A percentile compares a stretch with the other conserved stretches of the same genome.
These are phyloP conservation scores for Cutaneotrichosporon cyanovorans DNA, from an alignment of 1,284 basidiomycete genomes.

Conservation along the genomic window DNA sequence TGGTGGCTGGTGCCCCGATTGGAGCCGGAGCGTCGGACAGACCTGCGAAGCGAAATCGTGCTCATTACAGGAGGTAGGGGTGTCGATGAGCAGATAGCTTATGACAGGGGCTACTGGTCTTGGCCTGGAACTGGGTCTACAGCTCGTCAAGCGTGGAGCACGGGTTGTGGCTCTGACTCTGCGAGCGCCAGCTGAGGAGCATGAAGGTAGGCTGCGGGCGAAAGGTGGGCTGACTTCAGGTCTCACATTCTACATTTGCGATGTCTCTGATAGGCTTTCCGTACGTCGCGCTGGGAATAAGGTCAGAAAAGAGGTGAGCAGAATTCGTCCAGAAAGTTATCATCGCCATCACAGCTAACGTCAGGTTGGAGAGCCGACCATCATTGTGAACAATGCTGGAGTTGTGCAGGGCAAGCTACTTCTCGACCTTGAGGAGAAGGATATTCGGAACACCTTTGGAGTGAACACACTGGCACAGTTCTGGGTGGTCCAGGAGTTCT, in stretches of 20 bases:
- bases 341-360: background rate
- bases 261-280: conserved; percentile 77
- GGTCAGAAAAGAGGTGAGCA: conserved; percentile 67
- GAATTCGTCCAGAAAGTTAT: no score
- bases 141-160: conserved; percentile 69
- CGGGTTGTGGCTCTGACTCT: conserved; percentile 79
- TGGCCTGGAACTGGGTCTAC: conserved; percentile 75
- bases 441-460: conserved; percentile 79
- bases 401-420: conserved; percentile 82
- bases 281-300: conserved; percentile 63
- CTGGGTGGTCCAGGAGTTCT: conserved; percentile 83
- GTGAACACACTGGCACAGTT: conserved; percentile 85
- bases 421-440: conserved; percentile 65
- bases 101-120: conserved; percentile 72
- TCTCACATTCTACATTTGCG: conserved; percentile 50
- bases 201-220: conserved; percentile 2
- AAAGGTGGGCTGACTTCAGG: background rate
- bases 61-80: conserved; percentile 75
- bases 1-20: no score
- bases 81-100: conserved; percentile 22
- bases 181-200: conserved; percentile 56
- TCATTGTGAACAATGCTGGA: conserved; percentile 94
- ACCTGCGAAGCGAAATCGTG: conserved; percentile 71
- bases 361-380: conserved; percentile 79
- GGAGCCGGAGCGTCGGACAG: background rate